Base-by-base conservation (phyloP, 2,329 filamentous ascomycete species). In the Diaporthe vexans region DNA sequence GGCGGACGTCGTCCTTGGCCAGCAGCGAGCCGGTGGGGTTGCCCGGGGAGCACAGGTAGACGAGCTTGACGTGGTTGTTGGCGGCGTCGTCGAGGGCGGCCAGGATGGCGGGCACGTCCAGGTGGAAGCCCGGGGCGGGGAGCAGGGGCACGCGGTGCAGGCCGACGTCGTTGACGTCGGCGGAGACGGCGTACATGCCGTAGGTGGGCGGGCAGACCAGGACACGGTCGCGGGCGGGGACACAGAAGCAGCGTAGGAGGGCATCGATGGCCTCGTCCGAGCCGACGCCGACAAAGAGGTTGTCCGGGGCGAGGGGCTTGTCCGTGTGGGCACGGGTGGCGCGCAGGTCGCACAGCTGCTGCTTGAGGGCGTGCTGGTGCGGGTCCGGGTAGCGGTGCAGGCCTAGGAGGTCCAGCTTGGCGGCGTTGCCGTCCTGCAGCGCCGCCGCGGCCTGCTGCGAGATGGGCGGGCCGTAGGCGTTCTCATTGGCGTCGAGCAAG, bases 231-330 rank as follows among this genome's bases (percentile, higher is more conserved):
- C 89, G 89, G 59, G 93, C 94, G 0, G 97, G 97, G 1, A 91
- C 86, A 85, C 97, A 99, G 87, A 99, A 99, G 84, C 94, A 97
- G 71, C 97, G 93, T 75, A 99, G 89, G 54, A 99, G 90, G 8
- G 94, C 95, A 84, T 99, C 97, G 81, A 99, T 98, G 77, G 95
- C 96, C 88, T 99, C 97, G 83, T 99, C 97, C 76, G 94, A 97
- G 77, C 97, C 97, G 57, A 98, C 95, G 75, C 97, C 97, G 67
- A 98, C 94, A 83, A 98, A 98, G 69, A 99, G 86, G 85, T 98
- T 94, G 71, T 92, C 94, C 0, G 95, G 94, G 17, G 89, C 91
- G 73, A 99, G 89, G 48, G 87, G 86, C 83, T 93, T 93, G 68
- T 88, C 78, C 0, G 95, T 97, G 88, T 97, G 94, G 76, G 88